phyloP scores from a whole-genome alignment of 2,329 filamentous ascomycete genomes.

The Thielaviopsis ethacetica region DNA sequence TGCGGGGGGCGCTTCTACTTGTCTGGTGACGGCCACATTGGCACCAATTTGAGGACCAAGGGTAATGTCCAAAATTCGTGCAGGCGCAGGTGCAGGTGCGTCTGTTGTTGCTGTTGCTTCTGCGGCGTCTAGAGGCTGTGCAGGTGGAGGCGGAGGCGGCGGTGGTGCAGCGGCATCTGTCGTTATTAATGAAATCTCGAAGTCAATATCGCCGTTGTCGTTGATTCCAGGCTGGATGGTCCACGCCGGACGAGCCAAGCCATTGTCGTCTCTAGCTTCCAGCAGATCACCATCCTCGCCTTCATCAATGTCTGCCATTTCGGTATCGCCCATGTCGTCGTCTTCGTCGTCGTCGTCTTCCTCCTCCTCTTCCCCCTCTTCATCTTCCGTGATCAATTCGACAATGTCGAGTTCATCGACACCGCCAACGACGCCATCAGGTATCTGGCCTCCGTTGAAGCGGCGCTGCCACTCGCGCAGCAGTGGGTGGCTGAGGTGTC shows the following conservation, averaged over 20 bases:
- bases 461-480: constrained; percentile 18
- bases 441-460: constrained; percentile 13
- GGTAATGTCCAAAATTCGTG: constrained; percentile 18
- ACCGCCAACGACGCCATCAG: constrained; percentile 29
- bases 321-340: background rate
- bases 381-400: constrained; percentile 20
- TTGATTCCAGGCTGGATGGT: background rate
- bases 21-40: constrained; percentile 24
- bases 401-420: constrained; percentile 26
- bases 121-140: background rate
- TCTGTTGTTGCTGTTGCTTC: constrained; percentile 16
- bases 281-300: constrained; percentile 45
- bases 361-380: background rate
- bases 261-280: background rate
- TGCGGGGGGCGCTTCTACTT: constrained; percentile 54
- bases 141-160: background rate
- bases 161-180: background rate
- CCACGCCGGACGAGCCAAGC: background rate
- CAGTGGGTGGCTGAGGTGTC: constrained; percentile 22
- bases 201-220: background rate
- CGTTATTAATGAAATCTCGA: background rate
- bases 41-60: constrained; percentile 26
- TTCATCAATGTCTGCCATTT: constrained; percentile 4
- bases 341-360: background rate
- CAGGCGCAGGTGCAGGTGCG: constrained; percentile 29